Percentiles rank a stretch among this genome's conserved stretches.
Conservation (phyloP, 495 filamentous ascomycete species). For the Penicillium manginii region DNA sequence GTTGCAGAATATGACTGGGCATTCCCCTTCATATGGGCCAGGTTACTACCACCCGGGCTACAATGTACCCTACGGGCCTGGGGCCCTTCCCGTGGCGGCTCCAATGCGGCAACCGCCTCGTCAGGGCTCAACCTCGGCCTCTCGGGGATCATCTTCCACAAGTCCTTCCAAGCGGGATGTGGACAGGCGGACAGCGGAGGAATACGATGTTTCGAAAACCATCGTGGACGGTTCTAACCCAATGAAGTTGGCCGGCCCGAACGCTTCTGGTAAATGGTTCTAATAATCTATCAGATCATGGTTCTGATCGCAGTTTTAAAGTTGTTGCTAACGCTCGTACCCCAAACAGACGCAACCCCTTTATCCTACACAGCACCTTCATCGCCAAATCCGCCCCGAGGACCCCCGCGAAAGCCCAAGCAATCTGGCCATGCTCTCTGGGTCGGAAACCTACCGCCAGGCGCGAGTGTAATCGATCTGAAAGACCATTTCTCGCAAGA, state of each 20-base stretch:
- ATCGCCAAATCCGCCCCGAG: conserved; percentile 64
- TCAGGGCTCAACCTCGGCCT: not conserved
- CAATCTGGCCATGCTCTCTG: conserved; percentile 94
- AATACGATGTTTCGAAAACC: conserved; percentile 46
- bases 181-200: conserved; percentile 20
- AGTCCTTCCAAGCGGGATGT: conserved; percentile 21
- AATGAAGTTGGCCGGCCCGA: conserved; percentile 27
- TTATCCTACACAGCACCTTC: conserved; percentile 14
- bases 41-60: conserved; percentile 37
- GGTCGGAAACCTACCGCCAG: conserved; percentile 92
- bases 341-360: conserved; percentile 22
- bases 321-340: not conserved
- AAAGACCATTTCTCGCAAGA: conserved; percentile 91
- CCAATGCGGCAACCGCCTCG: conserved; percentile 15
- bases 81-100: conserved; percentile 11
- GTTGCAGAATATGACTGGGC: conserved; percentile 26
- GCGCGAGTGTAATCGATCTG: conserved; percentile 74
- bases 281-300: not conserved
- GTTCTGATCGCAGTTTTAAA: no score
- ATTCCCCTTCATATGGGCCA: conserved; percentile 29
- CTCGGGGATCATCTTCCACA: conserved; percentile 4
- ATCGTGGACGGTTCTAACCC: conserved; percentile 51
- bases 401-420: conserved; percentile 90
- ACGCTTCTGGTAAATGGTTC: not conserved
- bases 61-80: conserved; percentile 20